Conservation (phyloP, 768 basidiomycete genomes). For the Tulasnella sp. region DNA sequence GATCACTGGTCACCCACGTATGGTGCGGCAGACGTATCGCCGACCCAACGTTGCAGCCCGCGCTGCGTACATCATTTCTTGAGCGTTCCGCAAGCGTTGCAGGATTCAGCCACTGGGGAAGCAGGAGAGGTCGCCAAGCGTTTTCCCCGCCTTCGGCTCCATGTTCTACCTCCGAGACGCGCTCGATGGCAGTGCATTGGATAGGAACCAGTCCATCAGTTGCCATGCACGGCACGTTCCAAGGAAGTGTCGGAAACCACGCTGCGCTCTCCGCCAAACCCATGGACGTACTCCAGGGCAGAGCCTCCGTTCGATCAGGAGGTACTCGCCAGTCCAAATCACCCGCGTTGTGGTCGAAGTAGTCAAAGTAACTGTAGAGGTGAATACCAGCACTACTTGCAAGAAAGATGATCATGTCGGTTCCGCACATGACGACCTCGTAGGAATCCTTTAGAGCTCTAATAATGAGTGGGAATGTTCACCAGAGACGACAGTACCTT, state of each 20-base stretch:
- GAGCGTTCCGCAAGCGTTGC: neutral
- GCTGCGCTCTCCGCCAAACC: neutral
- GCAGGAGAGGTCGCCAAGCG: neutral
- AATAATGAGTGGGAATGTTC: neutral
- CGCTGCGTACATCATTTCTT: neutral
- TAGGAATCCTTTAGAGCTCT: neutral
- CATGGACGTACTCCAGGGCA: neutral
- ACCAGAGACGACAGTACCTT: neutral
- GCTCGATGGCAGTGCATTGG: neutral
- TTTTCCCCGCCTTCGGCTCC: neutral
- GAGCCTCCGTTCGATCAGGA: neutral
- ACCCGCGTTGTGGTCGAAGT: neutral
- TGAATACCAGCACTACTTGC: neutral
- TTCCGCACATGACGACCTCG: neutral
- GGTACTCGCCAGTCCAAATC: neutral
- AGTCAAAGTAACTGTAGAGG: neutral
- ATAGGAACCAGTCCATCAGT: neutral
- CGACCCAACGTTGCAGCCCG: neutral
- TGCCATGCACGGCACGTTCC: neutral
- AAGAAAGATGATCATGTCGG: neutral
- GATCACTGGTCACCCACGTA: neutral
- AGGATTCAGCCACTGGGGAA: neutral
- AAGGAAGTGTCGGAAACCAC: neutral
- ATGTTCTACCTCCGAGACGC: neutral
- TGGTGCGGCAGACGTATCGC: neutral